Percentiles rank a stretch among this genome's conserved stretches.
Evolutionary conservation across 129 eudicot genomes (phyloP).

Genomic region (Sambucus nigra): DNA sequence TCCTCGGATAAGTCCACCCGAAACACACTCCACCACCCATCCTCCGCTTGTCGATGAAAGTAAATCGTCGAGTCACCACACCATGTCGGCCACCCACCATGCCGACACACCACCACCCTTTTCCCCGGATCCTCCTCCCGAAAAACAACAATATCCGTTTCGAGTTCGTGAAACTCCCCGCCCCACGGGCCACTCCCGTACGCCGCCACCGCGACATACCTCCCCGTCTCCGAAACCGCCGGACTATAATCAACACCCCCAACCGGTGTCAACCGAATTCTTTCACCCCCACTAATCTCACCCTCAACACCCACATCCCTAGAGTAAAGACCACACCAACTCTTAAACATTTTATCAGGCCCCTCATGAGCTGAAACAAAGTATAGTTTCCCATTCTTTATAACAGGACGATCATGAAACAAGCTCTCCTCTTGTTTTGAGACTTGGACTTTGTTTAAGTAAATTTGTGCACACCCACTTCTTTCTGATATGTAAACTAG

Average conservation of each 20-base stretch:
- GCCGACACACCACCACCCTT: conserved; percentile 27
- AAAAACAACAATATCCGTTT: conserved; percentile 58
- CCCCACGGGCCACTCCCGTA: conserved; percentile 56
- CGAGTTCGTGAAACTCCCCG: conserved; percentile 60
- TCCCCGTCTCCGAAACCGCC: conserved; percentile 45
- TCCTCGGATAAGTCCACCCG: conserved; percentile 23
- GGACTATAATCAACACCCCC: conserved; percentile 70
- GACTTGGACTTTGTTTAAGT: conserved; percentile 11
- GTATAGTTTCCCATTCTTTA: conserved; percentile 25
- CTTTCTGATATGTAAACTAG: conserved; percentile 60
- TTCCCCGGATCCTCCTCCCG: conserved; percentile 30
- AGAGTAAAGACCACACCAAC: conserved; percentile 72
- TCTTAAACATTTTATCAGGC: conserved; percentile 34
- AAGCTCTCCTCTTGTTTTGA: conserved; percentile 11
- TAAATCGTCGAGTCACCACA: conserved; percentile 45
- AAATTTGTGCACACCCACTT: conserved; percentile 44
- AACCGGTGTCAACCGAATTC: conserved; percentile 41
- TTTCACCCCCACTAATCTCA: background rate
- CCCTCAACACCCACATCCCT: background rate
- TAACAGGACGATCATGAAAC: conserved; percentile 69
- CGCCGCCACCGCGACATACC: conserved; percentile 55
- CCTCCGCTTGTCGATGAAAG: conserved; percentile 74
- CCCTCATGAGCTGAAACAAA: conserved; percentile 59
- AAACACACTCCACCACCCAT: conserved; percentile 91
- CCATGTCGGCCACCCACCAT: conserved; percentile 92